A percentile compares a stretch with the other conserved stretches of the same genome.
These are phyloP conservation scores for Aureobasidium sp. DNA, from an alignment of 2,329 filamentous ascomycete genomes.

Conservation along the genomic window DNA sequence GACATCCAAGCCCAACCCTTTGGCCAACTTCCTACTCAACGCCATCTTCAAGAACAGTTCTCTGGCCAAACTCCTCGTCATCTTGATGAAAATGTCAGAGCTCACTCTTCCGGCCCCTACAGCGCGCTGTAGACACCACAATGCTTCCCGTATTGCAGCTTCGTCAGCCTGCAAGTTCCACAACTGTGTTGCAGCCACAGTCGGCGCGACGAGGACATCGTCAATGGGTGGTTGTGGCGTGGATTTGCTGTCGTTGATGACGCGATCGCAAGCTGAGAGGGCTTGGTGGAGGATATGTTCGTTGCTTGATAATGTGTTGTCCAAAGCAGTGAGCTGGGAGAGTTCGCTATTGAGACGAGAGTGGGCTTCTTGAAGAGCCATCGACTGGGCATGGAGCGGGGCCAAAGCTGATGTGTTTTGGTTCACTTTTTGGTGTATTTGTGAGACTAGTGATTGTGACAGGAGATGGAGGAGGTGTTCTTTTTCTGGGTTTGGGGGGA, in stretches of 20 bases:
- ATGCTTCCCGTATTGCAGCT: constrained; percentile 73
- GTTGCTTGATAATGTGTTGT: constrained; percentile 66
- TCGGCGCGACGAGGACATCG: constrained; percentile 86
- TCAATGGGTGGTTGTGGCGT: constrained; percentile 73
- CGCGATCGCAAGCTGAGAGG: constrained; percentile 68
- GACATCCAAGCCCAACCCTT: constrained; percentile 61
- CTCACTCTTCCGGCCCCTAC: constrained; percentile 66
- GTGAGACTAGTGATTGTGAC: constrained; percentile 59
- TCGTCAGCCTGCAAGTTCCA: constrained; percentile 88
- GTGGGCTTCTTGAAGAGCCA: constrained; percentile 66
- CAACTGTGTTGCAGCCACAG: constrained; percentile 84
- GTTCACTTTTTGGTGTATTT: constrained; percentile 60
- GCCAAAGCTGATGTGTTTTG: constrained; percentile 69
- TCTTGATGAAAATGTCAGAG: constrained; percentile 67
- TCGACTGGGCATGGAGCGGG: constrained; percentile 70
- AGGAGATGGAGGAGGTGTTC: constrained; percentile 76
- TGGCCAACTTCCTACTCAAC: constrained; percentile 67
- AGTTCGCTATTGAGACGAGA: constrained; percentile 67
- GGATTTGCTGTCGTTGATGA: constrained; percentile 65
- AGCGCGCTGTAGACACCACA: constrained; percentile 72
- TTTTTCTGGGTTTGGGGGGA: constrained; percentile 93
- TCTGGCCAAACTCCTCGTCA: constrained; percentile 63
- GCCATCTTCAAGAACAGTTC: constrained; percentile 84
- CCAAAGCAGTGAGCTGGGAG: constrained; percentile 61
- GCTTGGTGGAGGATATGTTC: constrained; percentile 70